A percentile compares a stretch with the other conserved stretches of the same genome.
These are phyloP conservation scores for Aureobasidium musti DNA, from an alignment of 2,329 filamentous ascomycete species.

Conservation along the genomic window DNA sequence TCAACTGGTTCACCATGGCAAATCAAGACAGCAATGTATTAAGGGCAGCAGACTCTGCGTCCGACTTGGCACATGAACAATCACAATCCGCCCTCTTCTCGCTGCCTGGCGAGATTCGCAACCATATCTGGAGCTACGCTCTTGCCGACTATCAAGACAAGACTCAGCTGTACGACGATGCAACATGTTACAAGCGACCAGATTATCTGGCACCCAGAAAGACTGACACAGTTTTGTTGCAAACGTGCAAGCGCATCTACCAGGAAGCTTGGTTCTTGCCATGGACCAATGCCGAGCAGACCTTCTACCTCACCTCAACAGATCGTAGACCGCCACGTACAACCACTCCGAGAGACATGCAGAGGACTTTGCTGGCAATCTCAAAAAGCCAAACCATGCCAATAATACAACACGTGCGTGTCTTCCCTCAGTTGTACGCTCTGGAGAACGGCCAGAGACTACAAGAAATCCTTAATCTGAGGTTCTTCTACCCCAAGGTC, in stretches of 20 bases:
- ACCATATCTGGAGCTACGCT: slow-evolving; percentile 42
- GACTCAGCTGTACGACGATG: slow-evolving; percentile 34
- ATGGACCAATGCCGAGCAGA: slow-evolving; percentile 22
- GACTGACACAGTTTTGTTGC: slow-evolving; percentile 37
- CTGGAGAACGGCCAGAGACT: slow-evolving; percentile 25
- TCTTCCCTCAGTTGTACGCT: slow-evolving; percentile 29
- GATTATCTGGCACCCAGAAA: slow-evolving; percentile 37
- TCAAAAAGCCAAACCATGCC: slow-evolving; percentile 6
- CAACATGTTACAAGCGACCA: slow-evolving; percentile 41
- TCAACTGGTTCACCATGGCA: slow-evolving; percentile 15
- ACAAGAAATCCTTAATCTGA: slow-evolving; percentile 32
- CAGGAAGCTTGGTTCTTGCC: slow-evolving; percentile 37
- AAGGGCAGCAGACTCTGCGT: neutral
- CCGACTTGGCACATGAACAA: slow-evolving; percentile 5
- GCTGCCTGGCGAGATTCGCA: slow-evolving; percentile 39
- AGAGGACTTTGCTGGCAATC: slow-evolving; percentile 3
- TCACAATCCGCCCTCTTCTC: slow-evolving; percentile 9
- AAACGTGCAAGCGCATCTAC: slow-evolving; percentile 44
- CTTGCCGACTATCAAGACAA: slow-evolving; percentile 39
- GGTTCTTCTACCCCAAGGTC: slow-evolving; percentile 33
- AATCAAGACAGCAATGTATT: neutral
- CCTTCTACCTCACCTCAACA: slow-evolving; percentile 25
- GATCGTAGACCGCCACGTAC: slow-evolving; percentile 24
- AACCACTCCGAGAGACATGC: slow-evolving; percentile 16
- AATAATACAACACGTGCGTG: slow-evolving; percentile 23